Evolutionary conservation across 179 eudicot species (phyloP), one percentile per base, ranked within the genome.

Genomic region (Gypsophila paniculata): DNA sequence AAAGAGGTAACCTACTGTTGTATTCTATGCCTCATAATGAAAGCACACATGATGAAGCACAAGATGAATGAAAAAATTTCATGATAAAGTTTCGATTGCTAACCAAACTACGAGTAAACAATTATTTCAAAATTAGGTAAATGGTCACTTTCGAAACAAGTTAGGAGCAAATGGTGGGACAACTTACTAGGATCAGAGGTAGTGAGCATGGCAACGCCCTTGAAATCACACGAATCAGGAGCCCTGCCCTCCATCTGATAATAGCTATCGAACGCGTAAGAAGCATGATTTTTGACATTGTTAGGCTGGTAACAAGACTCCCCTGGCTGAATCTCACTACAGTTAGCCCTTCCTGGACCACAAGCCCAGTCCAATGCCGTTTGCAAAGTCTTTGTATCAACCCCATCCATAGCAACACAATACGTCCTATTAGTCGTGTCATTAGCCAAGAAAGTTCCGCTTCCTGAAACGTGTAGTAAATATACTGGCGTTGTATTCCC

Each of bases 351-450:
- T 64, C 98, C 98, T 0, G 96, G 96, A 13, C 98, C 98, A 78
- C 98, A 92, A 46, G 98, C 96, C 98, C 98, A 92, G 74, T 92
- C 98, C 79, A 92, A 77, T 0, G 98, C 98, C 17, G 90, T 67
- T 77, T 92, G 98, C 81, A 92, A 62, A 6, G 88, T 87, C 80
- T 63, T 87, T 0, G 39, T 52, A 79, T 92, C 98, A 19, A 87
- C 72, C 17, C 81, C 94, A 59, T 92, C 96, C 71, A 63, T 65
- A 15, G 88, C 90, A 65, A 92, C 71, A 68, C 98, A 92, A 77
- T 82, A 92, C 8, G 98, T 92, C 78, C 72, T 85, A 73, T 92
- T 92, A 0, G 98, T 89, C 0, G 95, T 90, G 80, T 92, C 98
- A 72, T 86, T 92, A 21, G 96, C 98, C 89, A 92, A 79, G 82